Percentiles rank a stretch among this genome's conserved stretches.
Conservation (phyloP, 495 filamentous ascomycete species). For the Choiromyces venosus region DNA sequence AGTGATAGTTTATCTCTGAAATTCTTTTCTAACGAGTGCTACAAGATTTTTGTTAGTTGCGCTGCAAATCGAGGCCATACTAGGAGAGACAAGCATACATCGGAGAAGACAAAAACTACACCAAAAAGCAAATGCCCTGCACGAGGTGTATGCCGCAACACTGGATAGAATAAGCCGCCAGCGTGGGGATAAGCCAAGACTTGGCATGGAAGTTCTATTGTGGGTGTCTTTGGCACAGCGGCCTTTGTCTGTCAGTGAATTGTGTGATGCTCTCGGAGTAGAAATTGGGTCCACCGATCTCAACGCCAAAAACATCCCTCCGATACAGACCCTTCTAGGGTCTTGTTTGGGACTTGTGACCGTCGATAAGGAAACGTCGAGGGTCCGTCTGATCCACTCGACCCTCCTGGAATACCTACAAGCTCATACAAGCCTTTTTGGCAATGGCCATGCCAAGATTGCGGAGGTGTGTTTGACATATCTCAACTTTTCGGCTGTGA, state of each 20-base stretch:
- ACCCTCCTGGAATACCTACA: background rate
- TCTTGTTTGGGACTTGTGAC: background rate
- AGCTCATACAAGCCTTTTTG: background rate
- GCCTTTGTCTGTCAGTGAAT: constrained; percentile 7
- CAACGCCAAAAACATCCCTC: constrained; percentile 3
- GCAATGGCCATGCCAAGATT: background rate
- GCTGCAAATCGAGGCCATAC: background rate
- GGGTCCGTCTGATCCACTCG: background rate
- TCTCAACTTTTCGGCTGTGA: background rate
- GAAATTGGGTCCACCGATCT: constrained; percentile 5
- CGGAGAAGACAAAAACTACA: background rate
- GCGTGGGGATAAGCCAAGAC: background rate
- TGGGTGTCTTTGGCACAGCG: constrained; percentile 9
- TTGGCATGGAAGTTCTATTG: constrained; percentile 6
- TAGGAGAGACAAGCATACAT: background rate
- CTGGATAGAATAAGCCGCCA: background rate
- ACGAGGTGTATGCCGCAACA: background rate
- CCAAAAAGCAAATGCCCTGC: background rate
- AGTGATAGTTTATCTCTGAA: background rate
- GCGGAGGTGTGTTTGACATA: background rate
- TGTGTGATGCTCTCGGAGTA: constrained; percentile 11
- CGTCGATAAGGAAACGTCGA: background rate
- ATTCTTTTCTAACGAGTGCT: background rate
- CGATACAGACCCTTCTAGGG: background rate
- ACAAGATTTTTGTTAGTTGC: background rate